These are phyloP conservation scores for Zarea fungicola DNA, from an alignment of 2,329 filamentous ascomycete species.

Conservation along the genomic window DNA sequence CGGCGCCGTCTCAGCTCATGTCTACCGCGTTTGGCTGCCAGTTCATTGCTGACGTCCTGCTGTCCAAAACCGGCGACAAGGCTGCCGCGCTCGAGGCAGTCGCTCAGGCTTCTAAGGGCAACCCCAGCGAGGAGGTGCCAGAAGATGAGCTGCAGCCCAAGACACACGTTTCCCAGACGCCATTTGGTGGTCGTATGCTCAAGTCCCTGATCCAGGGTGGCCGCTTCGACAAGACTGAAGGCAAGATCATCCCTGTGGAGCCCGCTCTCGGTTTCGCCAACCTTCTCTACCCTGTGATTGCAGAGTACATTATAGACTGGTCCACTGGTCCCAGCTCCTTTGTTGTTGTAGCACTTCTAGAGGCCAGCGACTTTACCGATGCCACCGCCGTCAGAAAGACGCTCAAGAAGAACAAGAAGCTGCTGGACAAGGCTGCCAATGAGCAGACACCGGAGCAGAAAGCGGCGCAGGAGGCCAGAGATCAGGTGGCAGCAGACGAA, in stretches of 20 bases:
- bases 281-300: slow-evolving; percentile 75
- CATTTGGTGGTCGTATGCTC: slow-evolving; percentile 73
- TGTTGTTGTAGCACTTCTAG: slow-evolving; percentile 74
- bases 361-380: slow-evolving; percentile 65
- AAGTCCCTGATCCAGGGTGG: slow-evolving; percentile 89
- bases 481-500: slow-evolving; percentile 36
- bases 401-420: slow-evolving; percentile 68
- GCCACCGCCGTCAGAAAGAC: slow-evolving; percentile 62
- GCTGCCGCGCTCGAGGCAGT: slow-evolving; percentile 65
- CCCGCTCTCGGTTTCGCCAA: slow-evolving; percentile 77
- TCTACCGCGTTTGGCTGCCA: slow-evolving; percentile 80
- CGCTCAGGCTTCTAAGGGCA: slow-evolving; percentile 56
- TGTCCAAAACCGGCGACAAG: slow-evolving; percentile 73
- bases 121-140: slow-evolving; percentile 39
- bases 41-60: slow-evolving; percentile 75
- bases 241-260: slow-evolving; percentile 64
- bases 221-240: slow-evolving; percentile 69
- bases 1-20: slow-evolving; percentile 62
- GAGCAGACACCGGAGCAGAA: slow-evolving; percentile 52
- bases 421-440: slow-evolving; percentile 61
- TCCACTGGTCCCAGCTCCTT: slow-evolving; percentile 83
- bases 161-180: slow-evolving; percentile 55
- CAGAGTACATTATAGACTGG: slow-evolving; percentile 72
- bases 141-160: slow-evolving; percentile 36
- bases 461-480: slow-evolving; percentile 44